These are phyloP conservation scores for Hypoxylon sp. DNA, from an alignment of 2,329 filamentous ascomycete genomes.

Conservation along the genomic window DNA sequence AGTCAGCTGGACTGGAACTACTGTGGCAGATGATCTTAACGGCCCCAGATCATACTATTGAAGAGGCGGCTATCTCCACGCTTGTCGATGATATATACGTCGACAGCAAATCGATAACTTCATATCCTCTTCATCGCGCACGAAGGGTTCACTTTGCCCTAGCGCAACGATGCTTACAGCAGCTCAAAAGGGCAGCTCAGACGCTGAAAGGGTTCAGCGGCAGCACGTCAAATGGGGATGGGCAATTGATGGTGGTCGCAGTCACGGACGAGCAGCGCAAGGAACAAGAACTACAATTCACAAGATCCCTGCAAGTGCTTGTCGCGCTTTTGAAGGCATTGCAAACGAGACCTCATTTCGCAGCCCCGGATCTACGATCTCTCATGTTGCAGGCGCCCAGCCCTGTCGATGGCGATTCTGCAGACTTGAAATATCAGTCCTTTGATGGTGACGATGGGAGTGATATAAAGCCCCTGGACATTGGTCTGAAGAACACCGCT, in stretches of 20 bases:
- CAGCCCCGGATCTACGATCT: constrained; percentile 68
- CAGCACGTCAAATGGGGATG: constrained; percentile 58
- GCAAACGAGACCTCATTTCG: constrained; percentile 70
- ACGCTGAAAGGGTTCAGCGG: constrained; percentile 65
- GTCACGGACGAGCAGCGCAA: constrained; percentile 61
- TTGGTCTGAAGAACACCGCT: constrained; percentile 78
- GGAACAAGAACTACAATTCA: constrained; percentile 73
- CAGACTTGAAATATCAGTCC: constrained; percentile 79
- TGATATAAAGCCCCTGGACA: constrained; percentile 70
- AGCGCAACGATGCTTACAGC: constrained; percentile 78
- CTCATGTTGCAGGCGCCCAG: constrained; percentile 65
- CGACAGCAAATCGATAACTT: constrained; percentile 63
- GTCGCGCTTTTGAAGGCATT: constrained; percentile 75
- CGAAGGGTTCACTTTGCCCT: constrained; percentile 75
- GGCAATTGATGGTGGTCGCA: constrained; percentile 66
- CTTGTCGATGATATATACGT: constrained; percentile 81
- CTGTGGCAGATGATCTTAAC: constrained; percentile 87
- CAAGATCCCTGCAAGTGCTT: constrained; percentile 76
- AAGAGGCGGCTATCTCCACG: constrained; percentile 74
- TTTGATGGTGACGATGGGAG: constrained; percentile 73
- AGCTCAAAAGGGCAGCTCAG: constrained; percentile 73
- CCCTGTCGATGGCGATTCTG: constrained; percentile 70
- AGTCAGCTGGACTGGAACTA: constrained; percentile 72
- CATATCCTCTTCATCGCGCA: constrained; percentile 63
- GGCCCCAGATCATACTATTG: constrained; percentile 73